Base-by-base conservation (phyloP, 768 basidiomycete genomes). In the Trametes meyenii region DNA sequence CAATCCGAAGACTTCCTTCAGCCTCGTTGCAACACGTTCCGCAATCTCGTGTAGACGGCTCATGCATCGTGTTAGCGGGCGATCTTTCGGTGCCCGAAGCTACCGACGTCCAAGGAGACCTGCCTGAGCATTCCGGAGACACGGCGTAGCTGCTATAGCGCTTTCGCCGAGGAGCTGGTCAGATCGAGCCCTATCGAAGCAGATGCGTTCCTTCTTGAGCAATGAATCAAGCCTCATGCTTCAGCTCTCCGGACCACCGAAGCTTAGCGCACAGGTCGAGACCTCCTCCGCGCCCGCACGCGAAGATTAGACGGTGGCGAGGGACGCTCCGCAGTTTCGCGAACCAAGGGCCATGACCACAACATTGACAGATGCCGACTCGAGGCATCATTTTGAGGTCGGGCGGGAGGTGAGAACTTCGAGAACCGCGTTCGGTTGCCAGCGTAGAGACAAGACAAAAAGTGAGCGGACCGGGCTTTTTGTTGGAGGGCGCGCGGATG, bases 401-500 rank as follows among this genome's bases (percentile, higher is more conserved):
- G 24, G 57, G 49, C 44, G 49, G 49, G 19, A 42, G 46, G 40
- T 19, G 36, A 36, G 35, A 38, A 33, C 33, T 48, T 58, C 50
- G 55, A 59, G 46, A 55, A 53, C 23, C 16, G 10, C 46, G 54
- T 36, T 35, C 50, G 55, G 61, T 62, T 56, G 61, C 36, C 61
- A 62, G 55, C 33, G 61, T 21, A 57, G 40, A 44, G 58, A 49
- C 49, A 44, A 59, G 52, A 67, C 67, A 67, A 67, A 67, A 67
- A 65, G 55, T 50, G 51, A 11, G 51, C 49, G 61, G 50, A 33
- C 40, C 49, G 49, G 16, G 67, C 61, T 63, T 68, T 68, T 68
- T 68, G 67, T 68, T 56, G 51, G 10, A 43, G 33, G 61, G 36
- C 46, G 35, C 50, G 36, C 36, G 23, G 23, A 29, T 50, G 55